A percentile compares a stretch with the other conserved stretches of the same genome.
Conservation (phyloP, 768 basidiomycete genomes). For the Auricularia sp. region DNA sequence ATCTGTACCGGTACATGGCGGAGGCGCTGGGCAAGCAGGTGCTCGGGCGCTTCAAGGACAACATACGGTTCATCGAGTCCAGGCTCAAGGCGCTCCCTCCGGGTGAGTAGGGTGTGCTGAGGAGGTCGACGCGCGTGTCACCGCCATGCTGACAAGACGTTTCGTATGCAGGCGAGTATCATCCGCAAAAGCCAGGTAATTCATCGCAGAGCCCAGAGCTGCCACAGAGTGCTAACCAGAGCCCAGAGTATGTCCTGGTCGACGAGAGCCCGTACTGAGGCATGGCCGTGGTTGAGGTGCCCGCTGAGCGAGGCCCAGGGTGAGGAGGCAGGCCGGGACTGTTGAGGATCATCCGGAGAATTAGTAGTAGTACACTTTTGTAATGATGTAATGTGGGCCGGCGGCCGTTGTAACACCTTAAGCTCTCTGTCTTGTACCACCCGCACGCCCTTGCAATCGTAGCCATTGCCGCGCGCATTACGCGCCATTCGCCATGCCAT, state of each 20-base stretch:
- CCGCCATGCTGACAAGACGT: too few relatives aligned
- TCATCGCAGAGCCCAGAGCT: neutral
- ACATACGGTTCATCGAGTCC: slow-evolving; percentile 8
- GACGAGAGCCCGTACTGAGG: neutral
- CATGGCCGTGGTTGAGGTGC: neutral
- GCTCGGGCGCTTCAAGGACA: slow-evolving; percentile 8
- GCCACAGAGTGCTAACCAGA: neutral
- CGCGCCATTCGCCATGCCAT: neutral
- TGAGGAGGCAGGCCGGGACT: neutral
- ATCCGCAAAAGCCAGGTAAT: neutral
- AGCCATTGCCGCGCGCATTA: neutral
- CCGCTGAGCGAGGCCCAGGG: neutral
- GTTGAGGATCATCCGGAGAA: neutral
- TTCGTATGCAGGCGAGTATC: neutral
- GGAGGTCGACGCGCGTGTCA: too few relatives aligned
- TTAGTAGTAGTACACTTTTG: neutral
- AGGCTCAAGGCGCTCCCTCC: slow-evolving; percentile 7
- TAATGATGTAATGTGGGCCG: neutral
- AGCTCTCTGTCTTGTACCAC: neutral
- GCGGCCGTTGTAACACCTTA: neutral
- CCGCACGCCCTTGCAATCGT: neutral
- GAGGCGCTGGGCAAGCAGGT: slow-evolving; percentile 7
- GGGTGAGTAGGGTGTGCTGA: neutral
- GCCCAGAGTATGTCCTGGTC: neutral
- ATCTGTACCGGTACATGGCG: slow-evolving; percentile 5